Evolutionary conservation across 306 rosid species (phyloP).

Genomic region (Hippophae gyantsensis): DNA sequence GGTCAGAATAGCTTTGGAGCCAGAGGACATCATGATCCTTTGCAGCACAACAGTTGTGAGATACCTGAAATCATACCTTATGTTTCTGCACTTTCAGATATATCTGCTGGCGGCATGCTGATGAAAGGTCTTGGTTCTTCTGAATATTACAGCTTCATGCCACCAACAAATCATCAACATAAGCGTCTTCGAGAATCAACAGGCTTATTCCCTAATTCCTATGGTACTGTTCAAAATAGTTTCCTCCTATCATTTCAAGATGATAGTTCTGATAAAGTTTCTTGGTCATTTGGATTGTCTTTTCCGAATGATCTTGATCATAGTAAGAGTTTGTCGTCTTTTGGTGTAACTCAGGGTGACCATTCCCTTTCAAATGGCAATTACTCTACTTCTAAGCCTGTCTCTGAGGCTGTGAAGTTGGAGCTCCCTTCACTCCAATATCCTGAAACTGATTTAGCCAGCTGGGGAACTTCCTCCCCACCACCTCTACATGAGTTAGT

Average conservation of each 20-base stretch:
- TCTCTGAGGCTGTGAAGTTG: constrained; percentile 63
- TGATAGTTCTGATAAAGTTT: constrained; percentile 35
- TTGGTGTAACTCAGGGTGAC: constrained; percentile 35
- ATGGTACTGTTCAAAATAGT: constrained; percentile 31
- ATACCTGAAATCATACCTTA: constrained; percentile 51
- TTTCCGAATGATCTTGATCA: constrained; percentile 47
- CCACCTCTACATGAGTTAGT: constrained; percentile 57
- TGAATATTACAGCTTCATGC: constrained; percentile 41
- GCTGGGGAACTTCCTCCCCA: constrained; percentile 65
- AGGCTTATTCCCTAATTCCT: constrained; percentile 37
- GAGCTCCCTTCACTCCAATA: constrained; percentile 99
- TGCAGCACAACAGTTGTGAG: constrained; percentile 40
- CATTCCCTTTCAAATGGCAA: constrained; percentile 92
- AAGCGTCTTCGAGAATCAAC: constrained; percentile 61
- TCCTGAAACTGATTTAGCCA: constrained; percentile 75
- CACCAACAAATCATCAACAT: constrained; percentile 43
- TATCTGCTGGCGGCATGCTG: constrained; percentile 33
- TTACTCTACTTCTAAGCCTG: constrained; percentile 81
- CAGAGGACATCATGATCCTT: constrained; percentile 33
- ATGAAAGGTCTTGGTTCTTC: constrained; percentile 59
- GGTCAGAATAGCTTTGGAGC: constrained; percentile 34
- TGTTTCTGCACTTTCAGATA: constrained; percentile 42
- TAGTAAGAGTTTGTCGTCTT: constrained; percentile 37
- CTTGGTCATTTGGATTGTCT: constrained; percentile 40
- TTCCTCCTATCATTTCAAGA: constrained; percentile 34